These are phyloP conservation scores for Sordariomycetes sp. DNA, from an alignment of 2,329 filamentous ascomycete genomes.

Conservation along the genomic window DNA sequence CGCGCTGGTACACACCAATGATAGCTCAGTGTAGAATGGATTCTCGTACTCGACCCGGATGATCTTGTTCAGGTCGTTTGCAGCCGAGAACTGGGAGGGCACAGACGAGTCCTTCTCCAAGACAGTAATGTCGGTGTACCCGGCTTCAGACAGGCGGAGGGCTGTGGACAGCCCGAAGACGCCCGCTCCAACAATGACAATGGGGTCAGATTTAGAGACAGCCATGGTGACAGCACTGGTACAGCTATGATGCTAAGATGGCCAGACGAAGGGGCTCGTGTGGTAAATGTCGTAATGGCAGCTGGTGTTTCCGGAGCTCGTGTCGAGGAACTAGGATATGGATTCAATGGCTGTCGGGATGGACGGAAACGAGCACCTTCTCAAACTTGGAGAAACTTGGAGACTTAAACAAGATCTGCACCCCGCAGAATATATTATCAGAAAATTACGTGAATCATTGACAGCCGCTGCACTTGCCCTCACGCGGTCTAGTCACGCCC, in stretches of 20 bases:
- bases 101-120: constrained; percentile 2
- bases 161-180: constrained; percentile 51
- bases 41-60: constrained; percentile 46
- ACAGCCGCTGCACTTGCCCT: background rate
- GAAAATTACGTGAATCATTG: background rate
- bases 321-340: background rate
- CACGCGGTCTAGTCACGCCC: background rate
- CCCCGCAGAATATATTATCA: background rate
- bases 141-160: constrained; percentile 38
- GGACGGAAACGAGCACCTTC: background rate
- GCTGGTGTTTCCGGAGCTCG: background rate
- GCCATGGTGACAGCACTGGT: background rate
- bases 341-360: background rate
- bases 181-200: constrained; percentile 56
- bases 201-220: constrained; percentile 22
- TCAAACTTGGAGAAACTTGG: background rate
- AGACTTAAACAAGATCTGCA: background rate
- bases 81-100: constrained; percentile 36
- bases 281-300: background rate
- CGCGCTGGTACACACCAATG: constrained; percentile 20
- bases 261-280: background rate
- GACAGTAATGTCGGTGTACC: background rate
- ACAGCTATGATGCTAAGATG: background rate
- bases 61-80: constrained; percentile 49
- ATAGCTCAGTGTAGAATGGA: constrained; percentile 38